Evolutionary conservation across 2,329 filamentous ascomycete genomes (phyloP).

Genomic region (Penicillium sp.): DNA sequence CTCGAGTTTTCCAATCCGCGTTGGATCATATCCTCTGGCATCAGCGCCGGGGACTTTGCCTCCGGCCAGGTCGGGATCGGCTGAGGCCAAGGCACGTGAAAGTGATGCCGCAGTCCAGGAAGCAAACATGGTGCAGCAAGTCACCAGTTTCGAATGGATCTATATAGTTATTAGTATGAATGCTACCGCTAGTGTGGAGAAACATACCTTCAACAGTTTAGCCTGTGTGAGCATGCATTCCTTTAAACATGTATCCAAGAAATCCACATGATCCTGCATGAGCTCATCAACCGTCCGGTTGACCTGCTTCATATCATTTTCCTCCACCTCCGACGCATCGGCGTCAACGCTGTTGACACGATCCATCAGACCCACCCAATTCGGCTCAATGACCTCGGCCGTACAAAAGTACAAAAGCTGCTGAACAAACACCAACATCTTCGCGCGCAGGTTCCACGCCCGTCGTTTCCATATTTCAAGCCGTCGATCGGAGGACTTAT

Average conservation of each 20-base stretch:
- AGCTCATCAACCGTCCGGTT: slow-evolving; percentile 88
- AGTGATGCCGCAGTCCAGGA: slow-evolving; percentile 78
- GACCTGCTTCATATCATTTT: slow-evolving; percentile 47
- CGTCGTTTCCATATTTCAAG: slow-evolving; percentile 91
- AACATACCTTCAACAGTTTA: slow-evolving; percentile 78
- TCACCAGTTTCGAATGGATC: slow-evolving; percentile 97
- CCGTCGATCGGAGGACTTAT: slow-evolving; percentile 67
- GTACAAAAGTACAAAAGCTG: slow-evolving; percentile 97
- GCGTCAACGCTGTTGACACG: slow-evolving; percentile 63
- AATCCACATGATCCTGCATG: slow-evolving; percentile 99
- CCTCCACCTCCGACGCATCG: slow-evolving; percentile 35
- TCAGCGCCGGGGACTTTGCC: slow-evolving; percentile 29
- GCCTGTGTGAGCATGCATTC: slow-evolving; percentile 99
- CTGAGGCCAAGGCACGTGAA: slow-evolving; percentile 76
- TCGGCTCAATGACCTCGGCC: slow-evolving; percentile 93
- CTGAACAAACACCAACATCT: slow-evolving; percentile 97
- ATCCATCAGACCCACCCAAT: slow-evolving; percentile 94
- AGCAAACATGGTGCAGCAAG: slow-evolving; percentile 91
- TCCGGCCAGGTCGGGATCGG: slow-evolving; percentile 69
- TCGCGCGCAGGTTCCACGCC: slow-evolving; percentile 84
- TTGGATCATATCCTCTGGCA: slow-evolving; percentile 53
- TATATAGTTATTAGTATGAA: slow-evolving; percentile 37
- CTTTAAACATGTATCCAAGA: slow-evolving; percentile 94
- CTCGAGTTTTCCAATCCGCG: slow-evolving; percentile 70
- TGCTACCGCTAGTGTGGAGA: neutral